phyloP scores from a whole-genome alignment of 2,329 filamentous ascomycete species.

The Colletotrichum abscissum region DNA sequence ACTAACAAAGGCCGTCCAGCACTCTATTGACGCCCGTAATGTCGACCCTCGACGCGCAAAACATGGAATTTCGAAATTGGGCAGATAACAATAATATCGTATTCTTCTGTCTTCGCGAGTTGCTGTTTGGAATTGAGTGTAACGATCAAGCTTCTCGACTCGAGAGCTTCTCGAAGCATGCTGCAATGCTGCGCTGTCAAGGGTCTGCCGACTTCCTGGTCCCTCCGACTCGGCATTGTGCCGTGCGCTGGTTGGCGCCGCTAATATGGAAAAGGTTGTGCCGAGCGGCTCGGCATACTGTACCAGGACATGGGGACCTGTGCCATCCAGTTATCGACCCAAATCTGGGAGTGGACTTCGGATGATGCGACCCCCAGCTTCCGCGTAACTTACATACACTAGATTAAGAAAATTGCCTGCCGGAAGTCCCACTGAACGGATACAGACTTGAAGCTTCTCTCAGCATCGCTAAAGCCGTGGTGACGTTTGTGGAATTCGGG shows the following conservation, averaged over 20 bases:
- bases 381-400: background rate
- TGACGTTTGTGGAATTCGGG: background rate
- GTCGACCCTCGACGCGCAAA: background rate
- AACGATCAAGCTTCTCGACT: background rate
- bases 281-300: conserved; percentile 12
- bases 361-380: background rate
- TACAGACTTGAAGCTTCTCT: background rate
- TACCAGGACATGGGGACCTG: background rate
- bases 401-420: background rate
- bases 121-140: background rate
- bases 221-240: conserved; percentile 25
- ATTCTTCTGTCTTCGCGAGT: background rate
- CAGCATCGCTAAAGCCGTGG: background rate
- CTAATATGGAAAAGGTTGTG: background rate
- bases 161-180: background rate
- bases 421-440: background rate
- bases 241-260: conserved; percentile 8
- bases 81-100: background rate
- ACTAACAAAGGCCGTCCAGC: too few relatives aligned
- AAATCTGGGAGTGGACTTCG: conserved; percentile 2
- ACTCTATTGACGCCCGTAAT: background rate
- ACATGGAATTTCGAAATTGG: background rate
- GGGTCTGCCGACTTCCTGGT: background rate
- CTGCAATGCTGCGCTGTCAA: background rate
- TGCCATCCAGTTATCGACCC: conserved; percentile 1